Evolutionary conservation across 2,329 filamentous ascomycete genomes (phyloP).

Genomic region (Talaromyces sp.): DNA sequence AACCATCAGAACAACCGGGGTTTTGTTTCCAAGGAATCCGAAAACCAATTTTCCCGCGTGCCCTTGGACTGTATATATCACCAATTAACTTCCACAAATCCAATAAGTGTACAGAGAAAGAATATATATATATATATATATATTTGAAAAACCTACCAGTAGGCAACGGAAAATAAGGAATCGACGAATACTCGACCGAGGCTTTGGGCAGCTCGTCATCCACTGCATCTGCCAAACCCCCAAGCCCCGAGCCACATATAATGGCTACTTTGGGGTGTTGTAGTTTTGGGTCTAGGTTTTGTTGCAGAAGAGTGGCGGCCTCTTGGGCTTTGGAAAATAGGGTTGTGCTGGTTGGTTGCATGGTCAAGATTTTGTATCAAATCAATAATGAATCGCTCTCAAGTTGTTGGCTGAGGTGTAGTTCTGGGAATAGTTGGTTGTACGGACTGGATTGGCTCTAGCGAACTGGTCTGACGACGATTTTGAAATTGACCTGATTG

Average conservation of each 20-base stretch:
- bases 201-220: slow-evolving; percentile 41
- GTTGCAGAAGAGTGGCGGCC: slow-evolving; percentile 46
- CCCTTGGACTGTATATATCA: slow-evolving; percentile 42
- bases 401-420: no score
- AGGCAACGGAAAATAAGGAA: slow-evolving; percentile 57
- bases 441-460: no score
- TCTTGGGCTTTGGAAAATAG: slow-evolving; percentile 35
- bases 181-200: slow-evolving; percentile 53
- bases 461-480: no score
- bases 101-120: background rate
- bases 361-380: no score
- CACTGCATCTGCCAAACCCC: slow-evolving; percentile 55
- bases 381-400: no score
- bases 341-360: slow-evolving; percentile 11
- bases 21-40: slow-evolving; percentile 51
- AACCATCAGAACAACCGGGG: slow-evolving; percentile 58
- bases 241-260: slow-evolving; percentile 60
- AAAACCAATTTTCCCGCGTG: slow-evolving; percentile 63
- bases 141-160: slow-evolving; percentile 48
- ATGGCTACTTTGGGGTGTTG: slow-evolving; percentile 55
- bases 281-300: slow-evolving; percentile 45
- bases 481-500: no score
- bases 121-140: no score
- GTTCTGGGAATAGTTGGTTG: no score
- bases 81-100: background rate